These are phyloP conservation scores for Yarrowia bubula DNA, from an alignment of 805 yeast genomes.

Conservation along the genomic window DNA sequence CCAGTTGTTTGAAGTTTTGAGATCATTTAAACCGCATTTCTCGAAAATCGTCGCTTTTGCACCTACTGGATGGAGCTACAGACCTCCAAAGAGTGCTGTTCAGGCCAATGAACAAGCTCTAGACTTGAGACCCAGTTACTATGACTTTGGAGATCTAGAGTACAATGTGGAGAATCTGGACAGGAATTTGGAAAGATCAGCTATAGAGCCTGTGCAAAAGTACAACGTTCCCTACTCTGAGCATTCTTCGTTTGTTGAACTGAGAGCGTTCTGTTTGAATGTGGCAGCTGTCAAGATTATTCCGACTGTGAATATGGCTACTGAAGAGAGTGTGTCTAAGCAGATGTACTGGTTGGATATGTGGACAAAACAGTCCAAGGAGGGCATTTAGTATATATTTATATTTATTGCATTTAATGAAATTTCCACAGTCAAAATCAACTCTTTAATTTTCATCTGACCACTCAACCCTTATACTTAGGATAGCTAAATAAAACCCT, in stretches of 20 bases:
- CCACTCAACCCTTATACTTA: no score
- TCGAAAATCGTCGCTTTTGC: constrained; percentile 66
- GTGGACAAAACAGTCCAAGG: constrained; percentile 14
- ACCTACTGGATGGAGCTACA: constrained; percentile 91
- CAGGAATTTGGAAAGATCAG: constrained; percentile 38
- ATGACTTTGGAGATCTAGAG: constrained; percentile 30
- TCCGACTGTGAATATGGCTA: constrained; percentile 63
- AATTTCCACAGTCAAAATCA: no score
- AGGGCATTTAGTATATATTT: neutral
- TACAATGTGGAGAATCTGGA: constrained; percentile 35
- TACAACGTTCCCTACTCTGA: constrained; percentile 86
- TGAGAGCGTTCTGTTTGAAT: constrained; percentile 59
- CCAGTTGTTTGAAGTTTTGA: constrained; percentile 50
- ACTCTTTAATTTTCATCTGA: no score
- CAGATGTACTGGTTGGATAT: constrained; percentile 22
- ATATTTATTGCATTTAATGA: neutral
- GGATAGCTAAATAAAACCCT: no score
- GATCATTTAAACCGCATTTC: constrained; percentile 47
- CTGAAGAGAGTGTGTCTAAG: neutral
- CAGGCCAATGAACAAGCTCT: constrained; percentile 31
- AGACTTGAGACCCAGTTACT: constrained; percentile 25
- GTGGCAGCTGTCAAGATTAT: constrained; percentile 55
- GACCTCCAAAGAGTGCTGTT: constrained; percentile 33
- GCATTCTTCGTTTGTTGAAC: constrained; percentile 85
- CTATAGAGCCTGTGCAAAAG: constrained; percentile 44